Evolutionary conservation across 164 flowering plant species (phyloP).

Genomic region (Vitis rotundifolia): DNA sequence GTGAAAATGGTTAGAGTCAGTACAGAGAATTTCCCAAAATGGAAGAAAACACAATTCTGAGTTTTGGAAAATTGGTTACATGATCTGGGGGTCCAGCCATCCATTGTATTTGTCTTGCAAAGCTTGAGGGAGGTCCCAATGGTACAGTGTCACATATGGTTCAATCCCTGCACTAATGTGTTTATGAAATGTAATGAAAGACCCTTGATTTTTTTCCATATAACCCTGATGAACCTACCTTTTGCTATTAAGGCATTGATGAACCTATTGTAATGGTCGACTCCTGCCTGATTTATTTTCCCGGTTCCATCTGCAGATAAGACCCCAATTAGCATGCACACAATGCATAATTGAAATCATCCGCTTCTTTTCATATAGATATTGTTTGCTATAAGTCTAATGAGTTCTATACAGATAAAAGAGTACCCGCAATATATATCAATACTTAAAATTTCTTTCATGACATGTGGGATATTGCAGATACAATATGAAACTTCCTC

Average conservation of each 20-base stretch:
- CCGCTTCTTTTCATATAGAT: too few relatives aligned
- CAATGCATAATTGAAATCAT: background rate
- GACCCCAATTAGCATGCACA: background rate
- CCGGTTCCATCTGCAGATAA: conserved; percentile 74
- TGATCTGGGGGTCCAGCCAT: conserved; percentile 68
- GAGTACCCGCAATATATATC: too few relatives aligned
- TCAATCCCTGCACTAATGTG: conserved; percentile 58
- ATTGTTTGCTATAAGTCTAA: too few relatives aligned
- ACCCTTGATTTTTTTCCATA: background rate
- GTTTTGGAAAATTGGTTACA: conserved; percentile 35
- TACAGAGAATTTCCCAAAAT: background rate
- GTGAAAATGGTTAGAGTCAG: conserved; percentile 5
- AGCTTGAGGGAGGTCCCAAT: conserved; percentile 96
- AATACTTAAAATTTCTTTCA: too few relatives aligned
- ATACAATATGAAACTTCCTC: too few relatives aligned
- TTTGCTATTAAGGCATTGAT: conserved; percentile 78
- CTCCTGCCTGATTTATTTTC: conserved; percentile 76
- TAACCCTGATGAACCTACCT: conserved; percentile 37
- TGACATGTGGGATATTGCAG: too few relatives aligned
- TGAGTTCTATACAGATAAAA: too few relatives aligned
- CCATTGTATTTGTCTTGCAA: conserved; percentile 74
- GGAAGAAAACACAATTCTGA: background rate
- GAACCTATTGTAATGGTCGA: conserved; percentile 80
- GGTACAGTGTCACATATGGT: conserved; percentile 88
- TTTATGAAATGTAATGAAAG: background rate